Evolutionary conservation across 2,329 filamentous ascomycete genomes (phyloP).

Genomic region (Thielaviopsis punctulata): DNA sequence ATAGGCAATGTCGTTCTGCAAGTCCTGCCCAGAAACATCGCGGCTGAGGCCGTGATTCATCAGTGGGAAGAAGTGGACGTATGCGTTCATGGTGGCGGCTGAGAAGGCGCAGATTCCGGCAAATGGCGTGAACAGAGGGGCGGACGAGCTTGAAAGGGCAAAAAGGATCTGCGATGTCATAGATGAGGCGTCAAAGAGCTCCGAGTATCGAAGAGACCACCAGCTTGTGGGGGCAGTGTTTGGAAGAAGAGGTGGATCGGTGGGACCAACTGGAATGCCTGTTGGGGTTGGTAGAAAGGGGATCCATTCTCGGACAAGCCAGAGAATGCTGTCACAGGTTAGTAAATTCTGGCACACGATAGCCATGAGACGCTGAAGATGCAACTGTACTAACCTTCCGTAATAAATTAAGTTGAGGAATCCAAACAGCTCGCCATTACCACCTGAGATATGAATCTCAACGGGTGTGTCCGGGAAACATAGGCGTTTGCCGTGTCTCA

Average conservation of each 20-base stretch:
- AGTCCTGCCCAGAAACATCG: background rate
- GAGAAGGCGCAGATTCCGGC: conserved; percentile 30
- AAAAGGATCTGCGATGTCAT: conserved; percentile 2
- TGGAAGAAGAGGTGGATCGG: conserved; percentile 24
- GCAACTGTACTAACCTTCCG: conserved; percentile 19
- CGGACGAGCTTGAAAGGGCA: background rate
- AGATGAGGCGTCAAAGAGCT: conserved; percentile 19
- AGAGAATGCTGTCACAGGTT: conserved; percentile 19
- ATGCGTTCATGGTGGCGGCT: conserved; percentile 25
- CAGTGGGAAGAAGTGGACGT: conserved; percentile 22
- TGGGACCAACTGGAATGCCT: conserved; percentile 21
- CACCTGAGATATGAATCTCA: conserved; percentile 22
- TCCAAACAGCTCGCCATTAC: conserved; percentile 24
- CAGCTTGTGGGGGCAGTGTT: conserved; percentile 22
- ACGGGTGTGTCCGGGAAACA: conserved; percentile 23
- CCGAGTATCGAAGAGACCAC: conserved; percentile 23
- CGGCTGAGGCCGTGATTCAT: conserved; percentile 23
- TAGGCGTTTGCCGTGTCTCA: conserved; percentile 20
- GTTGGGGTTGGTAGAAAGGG: conserved; percentile 24
- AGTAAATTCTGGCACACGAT: background rate
- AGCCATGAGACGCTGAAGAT: background rate
- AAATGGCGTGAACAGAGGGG: conserved; percentile 23
- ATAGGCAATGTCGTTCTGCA: background rate
- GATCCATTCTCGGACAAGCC: conserved; percentile 27
- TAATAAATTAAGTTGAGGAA: conserved; percentile 28